Evolutionary conservation across 257 asterid species (phyloP), one percentile per base, ranked within the genome.

Genomic region (Leonotis leonurus): DNA sequence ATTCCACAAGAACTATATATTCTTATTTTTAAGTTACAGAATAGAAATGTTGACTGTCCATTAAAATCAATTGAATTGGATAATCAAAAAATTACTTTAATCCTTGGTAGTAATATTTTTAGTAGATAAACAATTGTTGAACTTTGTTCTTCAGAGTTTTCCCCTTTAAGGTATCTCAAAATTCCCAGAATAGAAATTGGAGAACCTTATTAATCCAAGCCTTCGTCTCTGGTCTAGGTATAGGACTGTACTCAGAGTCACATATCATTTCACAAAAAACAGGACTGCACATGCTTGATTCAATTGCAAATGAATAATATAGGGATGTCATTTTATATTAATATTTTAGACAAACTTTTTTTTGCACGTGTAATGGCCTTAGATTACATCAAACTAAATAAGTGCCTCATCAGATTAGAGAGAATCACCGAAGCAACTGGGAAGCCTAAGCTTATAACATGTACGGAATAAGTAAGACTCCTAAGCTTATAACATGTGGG

Each of bases 401-500:
- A 59, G n/a, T 21, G 25, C 35, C 14, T 24, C 44, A 74, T 29
- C 69, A 74, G 26, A 27, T 20, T 10, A 62, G 45, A 55, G 60
- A 44, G 60, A 25, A 51, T 51, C 33, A n/a, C n/a, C n/a, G n/a
- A n/a, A n/a, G n/a, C n/a, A n/a, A n/a, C 18, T n/a, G 13, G 6
- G 21, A 44, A 16, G 8, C 17, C 9, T 18, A 25, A 22, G 9
- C 50, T n/a, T n/a, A n/a, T n/a, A n/a, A n/a, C n/a, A n/a, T n/a
- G n/a, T n/a, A n/a, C n/a, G n/a, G n/a, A n/a, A n/a, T n/a, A n/a
- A 43, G 46, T 24, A 56, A 54, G 32, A 33, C 49, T 27, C 48
- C n/a, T n/a, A 62, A 43, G 29, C 39, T 40, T 54, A 67, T 25
- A 73, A 36, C 60, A 66, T 65, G 73, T 57, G 73, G 39, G 45